Evolutionary conservation across 768 basidiomycete genomes (phyloP).

Genomic region (Hericium rajendrae): DNA sequence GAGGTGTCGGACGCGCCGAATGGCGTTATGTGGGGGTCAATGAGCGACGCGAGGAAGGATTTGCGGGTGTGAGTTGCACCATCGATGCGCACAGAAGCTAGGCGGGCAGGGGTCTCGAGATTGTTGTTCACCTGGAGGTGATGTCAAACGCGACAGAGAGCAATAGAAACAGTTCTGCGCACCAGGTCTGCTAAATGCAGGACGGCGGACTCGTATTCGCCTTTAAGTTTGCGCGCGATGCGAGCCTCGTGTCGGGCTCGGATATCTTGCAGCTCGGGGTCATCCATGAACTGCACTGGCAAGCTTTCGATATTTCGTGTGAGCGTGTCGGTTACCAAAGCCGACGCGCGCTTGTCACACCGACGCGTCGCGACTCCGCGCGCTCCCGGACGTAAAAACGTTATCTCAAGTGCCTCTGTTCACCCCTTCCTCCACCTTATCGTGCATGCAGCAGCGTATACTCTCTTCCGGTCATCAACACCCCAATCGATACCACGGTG

Average conservation of each 20-base stretch:
- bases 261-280: slow-evolving; percentile 42
- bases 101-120: slow-evolving; percentile 50
- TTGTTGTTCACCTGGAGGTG: slow-evolving; percentile 33
- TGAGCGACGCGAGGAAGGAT: slow-evolving; percentile 72
- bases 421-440: background rate
- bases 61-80: slow-evolving; percentile 67
- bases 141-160: background rate
- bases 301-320: background rate
- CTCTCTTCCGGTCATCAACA: too few relatives aligned
- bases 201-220: slow-evolving; percentile 70
- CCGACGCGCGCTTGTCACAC: background rate
- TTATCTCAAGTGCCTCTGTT: too few relatives aligned
- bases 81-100: slow-evolving; percentile 74
- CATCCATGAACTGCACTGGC: slow-evolving; percentile 19
- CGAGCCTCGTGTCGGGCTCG: slow-evolving; percentile 68
- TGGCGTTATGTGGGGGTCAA: slow-evolving; percentile 49
- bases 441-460: too few relatives aligned
- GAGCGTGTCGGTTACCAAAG: background rate
- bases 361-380: background rate
- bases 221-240: slow-evolving; percentile 53
- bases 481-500: too few relatives aligned
- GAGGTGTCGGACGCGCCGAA: slow-evolving; percentile 9
- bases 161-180: slow-evolving; percentile 16
- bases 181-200: slow-evolving; percentile 57
- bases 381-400: background rate